Evolutionary conservation across 495 filamentous ascomycete genomes (phyloP).

Genomic region (Aspergillus biplanus): DNA sequence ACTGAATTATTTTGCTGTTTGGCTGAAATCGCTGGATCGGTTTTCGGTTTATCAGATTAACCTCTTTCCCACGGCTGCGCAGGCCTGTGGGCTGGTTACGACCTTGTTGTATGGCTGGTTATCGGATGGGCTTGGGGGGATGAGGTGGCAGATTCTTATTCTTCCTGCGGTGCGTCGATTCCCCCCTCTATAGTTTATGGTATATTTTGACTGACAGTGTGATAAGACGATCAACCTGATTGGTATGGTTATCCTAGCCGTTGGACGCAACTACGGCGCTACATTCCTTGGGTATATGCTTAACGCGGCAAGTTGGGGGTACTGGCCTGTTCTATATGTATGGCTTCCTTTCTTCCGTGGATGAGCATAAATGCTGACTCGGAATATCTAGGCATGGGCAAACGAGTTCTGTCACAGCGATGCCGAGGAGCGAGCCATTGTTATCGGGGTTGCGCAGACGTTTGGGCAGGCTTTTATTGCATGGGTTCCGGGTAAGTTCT

Average conservation of each 20-base stretch:
- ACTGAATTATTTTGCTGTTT: slow-evolving; percentile 7
- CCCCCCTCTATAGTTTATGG: background rate
- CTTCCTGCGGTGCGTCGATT: slow-evolving; percentile 9
- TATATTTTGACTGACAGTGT: background rate
- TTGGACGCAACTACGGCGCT: slow-evolving; percentile 5
- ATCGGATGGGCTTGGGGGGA: slow-evolving; percentile 2
- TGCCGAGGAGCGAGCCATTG: slow-evolving; percentile 10
- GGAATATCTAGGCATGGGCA: slow-evolving; percentile 4
- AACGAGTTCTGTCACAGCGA: slow-evolving; percentile 12
- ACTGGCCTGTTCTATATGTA: slow-evolving; percentile 6
- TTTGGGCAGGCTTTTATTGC: slow-evolving; percentile 10
- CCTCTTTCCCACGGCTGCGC: slow-evolving; percentile 8
- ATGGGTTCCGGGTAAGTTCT: slow-evolving; percentile 2
- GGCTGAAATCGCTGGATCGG: slow-evolving; percentile 9
- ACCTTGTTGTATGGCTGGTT: slow-evolving; percentile 8
- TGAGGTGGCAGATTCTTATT: slow-evolving; percentile 2
- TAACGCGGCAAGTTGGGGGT: slow-evolving; percentile 4
- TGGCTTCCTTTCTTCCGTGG: background rate
- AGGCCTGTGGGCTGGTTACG: slow-evolving; percentile 8
- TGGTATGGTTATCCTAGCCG: slow-evolving; percentile 10
- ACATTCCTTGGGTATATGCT: slow-evolving; percentile 8
- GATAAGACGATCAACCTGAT: slow-evolving; percentile 9
- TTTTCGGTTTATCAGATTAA: slow-evolving; percentile 12
- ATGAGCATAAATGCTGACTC: background rate
- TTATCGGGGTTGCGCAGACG: slow-evolving; percentile 12